Percentiles rank a stretch among this genome's conserved stretches.
Conservation (phyloP, 164 flowering plant genomes). For the Taxillus chinensis region DNA sequence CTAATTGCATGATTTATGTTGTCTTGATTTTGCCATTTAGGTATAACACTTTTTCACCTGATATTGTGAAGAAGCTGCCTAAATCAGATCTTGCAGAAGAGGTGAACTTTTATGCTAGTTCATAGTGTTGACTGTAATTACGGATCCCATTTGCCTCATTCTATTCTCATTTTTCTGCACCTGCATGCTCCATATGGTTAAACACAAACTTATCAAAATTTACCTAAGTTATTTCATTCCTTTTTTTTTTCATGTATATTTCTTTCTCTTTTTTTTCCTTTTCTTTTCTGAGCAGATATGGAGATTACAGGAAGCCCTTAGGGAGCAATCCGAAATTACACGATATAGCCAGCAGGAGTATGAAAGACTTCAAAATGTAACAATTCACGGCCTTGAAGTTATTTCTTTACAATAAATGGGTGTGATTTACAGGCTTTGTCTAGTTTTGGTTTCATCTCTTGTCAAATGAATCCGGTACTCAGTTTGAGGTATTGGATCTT, state of each 20-base stretch:
- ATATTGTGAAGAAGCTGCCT: slow-evolving; percentile 67
- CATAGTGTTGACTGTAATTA: too few species aligned
- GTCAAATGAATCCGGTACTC: too few species aligned
- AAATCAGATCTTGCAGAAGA: slow-evolving; percentile 75
- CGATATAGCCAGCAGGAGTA: slow-evolving; percentile 83
- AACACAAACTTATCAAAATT: too few species aligned
- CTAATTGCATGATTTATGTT: too few species aligned
- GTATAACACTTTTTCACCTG: slow-evolving; percentile 69
- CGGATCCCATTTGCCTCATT: too few species aligned
- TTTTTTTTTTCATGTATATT: too few species aligned
- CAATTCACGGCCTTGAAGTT: slow-evolving; percentile 13
- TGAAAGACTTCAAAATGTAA: slow-evolving; percentile 88
- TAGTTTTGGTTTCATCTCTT: too few species aligned
- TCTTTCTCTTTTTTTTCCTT: too few species aligned
- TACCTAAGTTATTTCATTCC: too few species aligned
- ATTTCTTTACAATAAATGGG: neutral
- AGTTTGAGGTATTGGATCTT: too few species aligned
- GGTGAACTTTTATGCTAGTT: slow-evolving; percentile 19
- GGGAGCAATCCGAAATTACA: slow-evolving; percentile 86
- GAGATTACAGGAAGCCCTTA: slow-evolving; percentile 73
- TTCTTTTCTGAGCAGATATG: slow-evolving; percentile 33
- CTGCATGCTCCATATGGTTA: neutral
- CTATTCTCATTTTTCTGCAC: neutral
- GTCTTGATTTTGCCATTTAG: slow-evolving; percentile 15
- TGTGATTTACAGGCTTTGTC: too few species aligned